These are phyloP conservation scores for Meyerozyma guilliermondii DNA, from an alignment of 1,139 yeast species.

Conservation along the genomic window DNA sequence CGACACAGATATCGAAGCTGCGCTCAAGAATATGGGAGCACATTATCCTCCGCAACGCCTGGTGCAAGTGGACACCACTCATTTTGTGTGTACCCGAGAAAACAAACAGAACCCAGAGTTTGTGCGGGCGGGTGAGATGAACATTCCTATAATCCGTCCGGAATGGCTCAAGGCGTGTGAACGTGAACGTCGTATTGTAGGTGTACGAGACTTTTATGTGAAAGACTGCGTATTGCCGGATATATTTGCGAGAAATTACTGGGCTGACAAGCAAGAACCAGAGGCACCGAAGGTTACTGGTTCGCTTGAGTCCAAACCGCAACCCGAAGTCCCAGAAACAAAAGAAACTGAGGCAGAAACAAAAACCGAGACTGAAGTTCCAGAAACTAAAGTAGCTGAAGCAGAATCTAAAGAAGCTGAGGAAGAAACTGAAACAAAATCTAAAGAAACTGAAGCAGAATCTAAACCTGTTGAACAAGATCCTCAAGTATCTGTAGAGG, in stretches of 20 bases:
- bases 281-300: no score
- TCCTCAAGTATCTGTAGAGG: neutral
- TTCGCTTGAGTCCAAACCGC: neutral
- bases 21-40: slow-evolving; percentile 76
- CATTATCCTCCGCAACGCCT: slow-evolving; percentile 61
- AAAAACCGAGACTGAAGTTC: slow-evolving; percentile 1
- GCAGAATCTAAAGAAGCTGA: slow-evolving; percentile 2
- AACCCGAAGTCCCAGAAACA: slow-evolving; percentile 3
- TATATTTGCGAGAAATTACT: slow-evolving; percentile 39
- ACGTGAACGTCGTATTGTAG: slow-evolving; percentile 80
- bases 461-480: neutral
- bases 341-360: neutral
- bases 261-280: slow-evolving; percentile 25
- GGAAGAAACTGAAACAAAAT: slow-evolving; percentile 4
- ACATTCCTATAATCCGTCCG: slow-evolving; percentile 92
- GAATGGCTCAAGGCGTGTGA: slow-evolving; percentile 98
- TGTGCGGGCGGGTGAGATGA: slow-evolving; percentile 76
- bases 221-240: slow-evolving; percentile 47
- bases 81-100: slow-evolving; percentile 71
- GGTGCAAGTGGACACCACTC: slow-evolving; percentile 90
- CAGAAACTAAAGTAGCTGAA: slow-evolving; percentile 2
- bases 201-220: slow-evolving; percentile 81
- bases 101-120: slow-evolving; percentile 58
- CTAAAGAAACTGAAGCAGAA: slow-evolving; percentile 4
- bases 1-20: slow-evolving; percentile 54